Conservation (phyloP, 768 basidiomycete genomes). For the Hebeloma cylindrosporum region DNA sequence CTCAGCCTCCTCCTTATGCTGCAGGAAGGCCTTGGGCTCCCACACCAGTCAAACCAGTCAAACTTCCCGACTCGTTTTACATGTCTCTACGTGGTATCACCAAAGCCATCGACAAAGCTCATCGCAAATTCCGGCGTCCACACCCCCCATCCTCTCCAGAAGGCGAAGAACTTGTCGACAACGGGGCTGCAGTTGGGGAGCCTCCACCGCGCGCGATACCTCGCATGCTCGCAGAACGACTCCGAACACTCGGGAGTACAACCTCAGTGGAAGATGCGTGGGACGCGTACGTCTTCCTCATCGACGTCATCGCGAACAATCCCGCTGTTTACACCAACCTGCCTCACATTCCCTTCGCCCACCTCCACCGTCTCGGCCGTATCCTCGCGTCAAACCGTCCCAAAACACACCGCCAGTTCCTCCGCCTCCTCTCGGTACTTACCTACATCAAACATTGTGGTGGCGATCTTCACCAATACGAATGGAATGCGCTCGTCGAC, state of each 20-base stretch:
- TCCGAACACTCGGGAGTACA: constrained; percentile 21
- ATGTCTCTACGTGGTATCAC: constrained; percentile 6
- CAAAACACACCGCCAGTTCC: constrained; percentile 58
- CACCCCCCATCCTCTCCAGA: not conserved
- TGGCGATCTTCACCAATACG: constrained; percentile 55
- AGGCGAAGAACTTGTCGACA: constrained; percentile 2
- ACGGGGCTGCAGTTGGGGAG: constrained; percentile 5
- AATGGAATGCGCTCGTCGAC: constrained; percentile 78
- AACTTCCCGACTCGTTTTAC: constrained; percentile 10
- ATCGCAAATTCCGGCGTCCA: not conserved
- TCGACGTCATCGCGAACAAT: constrained; percentile 26
- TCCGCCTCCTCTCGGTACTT: constrained; percentile 69
- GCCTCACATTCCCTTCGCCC: constrained; percentile 36
- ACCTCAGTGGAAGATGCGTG: constrained; percentile 34
- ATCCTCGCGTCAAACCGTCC: constrained; percentile 55
- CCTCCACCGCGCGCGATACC: constrained; percentile 13
- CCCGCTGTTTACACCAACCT: constrained; percentile 19
- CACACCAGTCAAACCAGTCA: constrained; percentile 17
- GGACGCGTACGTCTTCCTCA: constrained; percentile 42
- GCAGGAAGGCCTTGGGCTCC: constrained; percentile 29
- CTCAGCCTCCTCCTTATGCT: constrained; percentile 18
- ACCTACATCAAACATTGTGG: constrained; percentile 55
- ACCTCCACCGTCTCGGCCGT: constrained; percentile 62
- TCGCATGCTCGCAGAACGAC: constrained; percentile 10
- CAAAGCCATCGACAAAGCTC: constrained; percentile 1